A percentile compares a stretch with the other conserved stretches of the same genome.
phyloP scores from a whole-genome alignment of 2,329 filamentous ascomycete species.

The Venturia nashicola region DNA sequence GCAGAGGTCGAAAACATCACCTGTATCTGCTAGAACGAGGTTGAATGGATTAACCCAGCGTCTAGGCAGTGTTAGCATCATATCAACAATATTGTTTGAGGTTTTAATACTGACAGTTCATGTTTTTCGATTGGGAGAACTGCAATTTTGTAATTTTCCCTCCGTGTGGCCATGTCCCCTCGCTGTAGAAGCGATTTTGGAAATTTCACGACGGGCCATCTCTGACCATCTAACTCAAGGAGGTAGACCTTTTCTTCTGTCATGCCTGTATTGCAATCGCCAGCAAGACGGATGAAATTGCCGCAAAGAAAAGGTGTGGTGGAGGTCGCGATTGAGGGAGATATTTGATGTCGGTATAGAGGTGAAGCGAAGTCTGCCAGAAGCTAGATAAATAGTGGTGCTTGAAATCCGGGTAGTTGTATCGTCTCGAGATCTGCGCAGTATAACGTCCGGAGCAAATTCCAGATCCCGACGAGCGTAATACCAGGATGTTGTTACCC shows the following conservation, averaged over 20 bases:
- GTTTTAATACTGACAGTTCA: not conserved
- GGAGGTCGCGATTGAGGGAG: not conserved
- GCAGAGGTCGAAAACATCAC: not conserved
- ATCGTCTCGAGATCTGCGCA: not conserved
- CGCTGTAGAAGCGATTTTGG: not conserved
- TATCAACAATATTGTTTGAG: not conserved
- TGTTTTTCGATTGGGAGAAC: not conserved
- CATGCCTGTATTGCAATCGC: not conserved
- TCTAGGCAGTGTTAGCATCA: not conserved
- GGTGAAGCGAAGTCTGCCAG: not conserved
- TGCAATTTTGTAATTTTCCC: not conserved
- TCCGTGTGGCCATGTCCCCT: not conserved
- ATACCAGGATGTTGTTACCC: not conserved
- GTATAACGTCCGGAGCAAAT: not conserved
- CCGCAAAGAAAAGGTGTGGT: not conserved
- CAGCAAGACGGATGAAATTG: not conserved
- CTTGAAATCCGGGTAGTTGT: not conserved
- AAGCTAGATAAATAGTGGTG: not conserved
- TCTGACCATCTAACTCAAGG: not conserved
- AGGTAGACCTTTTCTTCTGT: not conserved
- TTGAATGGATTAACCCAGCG: not conserved
- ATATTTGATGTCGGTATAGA: not conserved
- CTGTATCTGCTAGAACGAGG: not conserved
- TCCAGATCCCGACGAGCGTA: not conserved
- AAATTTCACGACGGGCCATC: not conserved